Evolutionary conservation across 2,329 filamentous ascomycete species (phyloP).

Genomic region (Fusarium austroafricanum): DNA sequence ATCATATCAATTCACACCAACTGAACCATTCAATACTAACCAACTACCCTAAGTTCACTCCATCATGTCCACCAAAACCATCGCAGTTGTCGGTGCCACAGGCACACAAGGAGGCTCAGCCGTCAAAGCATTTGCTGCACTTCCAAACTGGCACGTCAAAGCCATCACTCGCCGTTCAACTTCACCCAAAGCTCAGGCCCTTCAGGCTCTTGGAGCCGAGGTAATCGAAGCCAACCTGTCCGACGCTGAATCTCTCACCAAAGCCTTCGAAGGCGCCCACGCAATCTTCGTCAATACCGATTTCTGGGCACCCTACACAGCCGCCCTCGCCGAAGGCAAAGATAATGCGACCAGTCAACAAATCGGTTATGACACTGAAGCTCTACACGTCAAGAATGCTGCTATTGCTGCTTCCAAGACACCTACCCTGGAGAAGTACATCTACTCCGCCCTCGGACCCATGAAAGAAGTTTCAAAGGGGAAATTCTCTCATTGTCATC

Average conservation of each 20-base stretch:
- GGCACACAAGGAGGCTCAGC: slow-evolving; percentile 63
- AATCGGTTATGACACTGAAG: slow-evolving; percentile 59
- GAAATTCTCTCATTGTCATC: slow-evolving; percentile 57
- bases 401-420: slow-evolving; percentile 60
- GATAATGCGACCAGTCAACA: slow-evolving; percentile 50
- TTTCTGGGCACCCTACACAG: slow-evolving; percentile 61
- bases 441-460: slow-evolving; percentile 63
- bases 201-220: slow-evolving; percentile 55
- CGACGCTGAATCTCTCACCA: slow-evolving; percentile 52
- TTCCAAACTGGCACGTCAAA: slow-evolving; percentile 55
- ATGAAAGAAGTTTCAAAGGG: slow-evolving; percentile 58
- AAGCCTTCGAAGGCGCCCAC: slow-evolving; percentile 56
- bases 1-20: no score
- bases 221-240: slow-evolving; percentile 59
- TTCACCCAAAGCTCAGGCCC: slow-evolving; percentile 54
- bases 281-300: slow-evolving; percentile 65
- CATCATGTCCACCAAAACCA: slow-evolving; percentile 44
- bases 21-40: no score
- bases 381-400: slow-evolving; percentile 64
- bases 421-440: slow-evolving; percentile 56
- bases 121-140: slow-evolving; percentile 55
- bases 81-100: slow-evolving; percentile 60
- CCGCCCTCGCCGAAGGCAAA: slow-evolving; percentile 51
- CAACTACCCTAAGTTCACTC: no score
- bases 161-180: slow-evolving; percentile 57